Evolutionary conservation across 1,284 basidiomycete genomes (phyloP), one percentile per base, ranked within the genome.

Genomic region (Ustilago xerochloae): DNA sequence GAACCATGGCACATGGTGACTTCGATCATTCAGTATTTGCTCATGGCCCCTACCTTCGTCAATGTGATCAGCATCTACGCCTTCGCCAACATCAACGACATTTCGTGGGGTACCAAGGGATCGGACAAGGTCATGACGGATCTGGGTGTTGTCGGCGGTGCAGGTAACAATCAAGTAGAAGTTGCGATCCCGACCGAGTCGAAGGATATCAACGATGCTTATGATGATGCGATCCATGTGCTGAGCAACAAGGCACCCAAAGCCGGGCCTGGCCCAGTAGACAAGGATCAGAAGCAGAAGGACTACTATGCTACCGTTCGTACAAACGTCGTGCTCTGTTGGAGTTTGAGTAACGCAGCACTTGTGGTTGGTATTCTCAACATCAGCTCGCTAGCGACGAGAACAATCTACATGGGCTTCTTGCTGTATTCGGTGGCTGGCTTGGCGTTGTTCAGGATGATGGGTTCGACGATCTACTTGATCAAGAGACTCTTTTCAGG

Each of bases 301-400:
- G 82, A 68, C 52, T 80, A 82, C 58, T 86, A 86, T 59, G 82
- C 78, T 0, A 92, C 91, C 80, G 92, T 97, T 70, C 87, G 94
- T 64, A 97, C 94, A 15, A 96, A 95, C 85, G 93, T 94, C 20
- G 86, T 98, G 39, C 87, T 98, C 52, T 88, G 89, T 4, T 96
- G 94, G 91, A 90, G 75, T 26, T 51, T 84, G 49, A 77, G 66
- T 46, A 84, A 84, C 22, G 81, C 76, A 1, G 82, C 80, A 15
- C 73, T 84, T 2, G 79, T 70, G 3, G 71, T 84, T 20, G 77
- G 63, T 15, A 82, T 84, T 33, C 41, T 83, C 20, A 81, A 79
- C 41, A 71, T 82, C 33, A 71, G 68, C 28, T 73, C 63, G 16
- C n/a, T 51, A 12, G 59, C 38, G 2, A 78, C 75, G 15, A 46